phyloP scores from a whole-genome alignment of 495 filamentous ascomycete genomes.

The Neurospora sublineolata region DNA sequence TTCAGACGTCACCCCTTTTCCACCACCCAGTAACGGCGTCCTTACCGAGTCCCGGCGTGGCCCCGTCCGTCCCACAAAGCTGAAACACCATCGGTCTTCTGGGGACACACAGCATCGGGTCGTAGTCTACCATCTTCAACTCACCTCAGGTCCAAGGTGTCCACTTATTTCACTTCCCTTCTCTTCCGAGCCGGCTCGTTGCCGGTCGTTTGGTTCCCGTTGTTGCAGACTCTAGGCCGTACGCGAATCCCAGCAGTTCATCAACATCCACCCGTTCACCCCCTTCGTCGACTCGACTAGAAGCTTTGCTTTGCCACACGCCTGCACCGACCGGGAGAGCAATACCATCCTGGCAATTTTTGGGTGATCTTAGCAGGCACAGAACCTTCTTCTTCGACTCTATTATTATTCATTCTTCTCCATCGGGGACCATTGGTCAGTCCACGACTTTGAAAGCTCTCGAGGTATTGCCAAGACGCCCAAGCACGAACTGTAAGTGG shows the following conservation, averaged over 20 bases:
- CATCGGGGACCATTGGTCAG: neutral
- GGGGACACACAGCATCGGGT: constrained; percentile 10
- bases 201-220: neutral
- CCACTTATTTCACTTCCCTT: constrained; percentile 5
- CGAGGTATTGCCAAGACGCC: constrained; percentile 10
- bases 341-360: neutral
- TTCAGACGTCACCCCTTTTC: constrained; percentile 17
- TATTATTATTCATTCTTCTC: neutral
- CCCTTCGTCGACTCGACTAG: neutral
- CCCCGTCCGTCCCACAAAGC: constrained; percentile 15
- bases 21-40: neutral
- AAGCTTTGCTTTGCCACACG: neutral
- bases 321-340: neutral
- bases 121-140: constrained; percentile 7
- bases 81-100: constrained; percentile 21
- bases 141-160: constrained; percentile 1
- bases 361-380: neutral
- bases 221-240: neutral
- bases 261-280: neutral
- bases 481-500: constrained; percentile 34
- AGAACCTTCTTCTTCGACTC: neutral
- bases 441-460: neutral
- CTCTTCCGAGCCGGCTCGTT: neutral
- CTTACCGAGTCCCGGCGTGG: constrained; percentile 4
- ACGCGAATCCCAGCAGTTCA: neutral